Evolutionary conservation across 495 filamentous ascomycete genomes (phyloP).

Genomic region (Thermothielavioides terrestris): DNA sequence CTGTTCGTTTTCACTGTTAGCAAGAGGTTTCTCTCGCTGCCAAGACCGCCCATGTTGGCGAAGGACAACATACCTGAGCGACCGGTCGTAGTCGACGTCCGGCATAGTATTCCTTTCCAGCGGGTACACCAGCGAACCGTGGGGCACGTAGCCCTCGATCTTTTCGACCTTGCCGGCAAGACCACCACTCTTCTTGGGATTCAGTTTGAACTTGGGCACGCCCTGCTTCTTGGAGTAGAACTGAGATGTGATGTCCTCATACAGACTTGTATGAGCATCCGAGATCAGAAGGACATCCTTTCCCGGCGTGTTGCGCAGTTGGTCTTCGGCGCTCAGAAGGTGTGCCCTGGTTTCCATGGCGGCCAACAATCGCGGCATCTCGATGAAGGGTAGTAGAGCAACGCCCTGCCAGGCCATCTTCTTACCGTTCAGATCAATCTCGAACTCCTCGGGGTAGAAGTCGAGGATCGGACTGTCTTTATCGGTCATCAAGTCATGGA

Average conservation of each 20-base stretch:
- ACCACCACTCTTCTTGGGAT: slow-evolving; percentile 64
- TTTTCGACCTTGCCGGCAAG: slow-evolving; percentile 74
- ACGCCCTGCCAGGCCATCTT: slow-evolving; percentile 99
- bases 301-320: slow-evolving; percentile 68
- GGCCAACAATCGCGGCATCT: slow-evolving; percentile 73
- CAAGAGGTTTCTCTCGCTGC: neutral
- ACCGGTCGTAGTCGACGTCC: slow-evolving; percentile 70
- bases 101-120: slow-evolving; percentile 59
- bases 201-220: slow-evolving; percentile 53
- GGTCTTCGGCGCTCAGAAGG: slow-evolving; percentile 68
- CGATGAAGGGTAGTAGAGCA: slow-evolving; percentile 88
- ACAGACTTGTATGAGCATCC: slow-evolving; percentile 63
- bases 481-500: slow-evolving; percentile 81
- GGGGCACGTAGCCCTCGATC: slow-evolving; percentile 69
- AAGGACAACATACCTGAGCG: slow-evolving; percentile 56
- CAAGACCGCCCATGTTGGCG: too few species aligned
- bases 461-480: slow-evolving; percentile 86
- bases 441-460: slow-evolving; percentile 94
- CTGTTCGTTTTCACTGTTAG: slow-evolving; percentile 37
- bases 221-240: slow-evolving; percentile 89
- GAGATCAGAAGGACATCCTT: slow-evolving; percentile 77
- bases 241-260: slow-evolving; percentile 66
- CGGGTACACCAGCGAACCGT: slow-evolving; percentile 52
- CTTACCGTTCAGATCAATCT: slow-evolving; percentile 90
- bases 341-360: slow-evolving; percentile 81